A percentile compares a stretch with the other conserved stretches of the same genome.
These are phyloP conservation scores for Emericellopsis atlantica DNA, from an alignment of 2,329 filamentous ascomycete genomes.

Conservation along the genomic window DNA sequence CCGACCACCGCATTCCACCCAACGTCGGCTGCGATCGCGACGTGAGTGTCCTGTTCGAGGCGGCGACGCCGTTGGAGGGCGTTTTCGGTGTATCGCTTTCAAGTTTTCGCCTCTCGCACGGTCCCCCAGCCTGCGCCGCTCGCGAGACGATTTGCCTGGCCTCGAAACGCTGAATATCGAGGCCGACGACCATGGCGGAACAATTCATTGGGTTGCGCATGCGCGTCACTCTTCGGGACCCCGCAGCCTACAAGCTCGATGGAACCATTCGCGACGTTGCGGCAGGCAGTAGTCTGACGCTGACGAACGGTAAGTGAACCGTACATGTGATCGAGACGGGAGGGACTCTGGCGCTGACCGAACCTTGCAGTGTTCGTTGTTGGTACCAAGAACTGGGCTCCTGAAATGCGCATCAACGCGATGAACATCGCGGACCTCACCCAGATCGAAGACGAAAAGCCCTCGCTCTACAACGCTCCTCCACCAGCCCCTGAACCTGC, in stretches of 20 bases:
- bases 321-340: too few relatives aligned
- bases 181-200: conserved; percentile 29
- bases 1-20: too few relatives aligned
- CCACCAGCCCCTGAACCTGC: conserved; percentile 11
- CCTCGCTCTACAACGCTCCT: conserved; percentile 12
- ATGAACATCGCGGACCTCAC: conserved; percentile 30
- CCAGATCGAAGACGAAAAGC: conserved; percentile 20
- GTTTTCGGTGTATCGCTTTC: too few relatives aligned
- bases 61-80: too few relatives aligned
- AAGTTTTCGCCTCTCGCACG: neutral
- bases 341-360: neutral
- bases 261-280: conserved; percentile 60
- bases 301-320: conserved; percentile 51
- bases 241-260: conserved; percentile 50
- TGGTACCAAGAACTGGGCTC: conserved; percentile 26
- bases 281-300: conserved; percentile 52
- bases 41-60: too few relatives aligned
- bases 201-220: conserved; percentile 69
- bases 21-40: too few relatives aligned
- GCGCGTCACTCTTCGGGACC: conserved; percentile 56
- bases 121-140: neutral
- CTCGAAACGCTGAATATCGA: too few relatives aligned
- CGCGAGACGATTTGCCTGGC: too few relatives aligned
- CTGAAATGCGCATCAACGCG: conserved; percentile 31
- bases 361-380: conserved; percentile 22